These are phyloP conservation scores for Protomyces pachydermus DNA, from an alignment of 1,139 yeast species.

Conservation along the genomic window DNA sequence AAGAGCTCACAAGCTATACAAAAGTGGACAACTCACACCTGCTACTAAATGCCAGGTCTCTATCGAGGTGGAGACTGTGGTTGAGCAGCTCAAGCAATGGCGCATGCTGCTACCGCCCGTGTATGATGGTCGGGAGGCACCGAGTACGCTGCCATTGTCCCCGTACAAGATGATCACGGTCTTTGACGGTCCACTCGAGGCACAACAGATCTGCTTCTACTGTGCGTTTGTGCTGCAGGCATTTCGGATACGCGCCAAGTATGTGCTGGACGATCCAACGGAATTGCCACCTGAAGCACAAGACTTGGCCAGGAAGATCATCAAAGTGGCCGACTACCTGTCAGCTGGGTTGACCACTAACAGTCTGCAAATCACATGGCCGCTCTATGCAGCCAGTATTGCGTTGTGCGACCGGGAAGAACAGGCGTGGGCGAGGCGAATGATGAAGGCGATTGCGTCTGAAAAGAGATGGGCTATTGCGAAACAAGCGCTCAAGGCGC, in stretches of 20 bases:
- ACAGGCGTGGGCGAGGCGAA: background rate
- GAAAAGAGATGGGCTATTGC: slow-evolving; percentile 21
- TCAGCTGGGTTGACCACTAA: slow-evolving; percentile 4
- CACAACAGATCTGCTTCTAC: slow-evolving; percentile 11
- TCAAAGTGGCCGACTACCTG: background rate
- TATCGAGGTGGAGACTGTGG: background rate
- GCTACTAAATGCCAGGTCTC: background rate
- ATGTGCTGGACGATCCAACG: background rate
- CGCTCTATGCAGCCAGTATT: slow-evolving; percentile 7
- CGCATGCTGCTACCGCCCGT: slow-evolving; percentile 1
- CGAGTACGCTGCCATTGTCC: background rate
- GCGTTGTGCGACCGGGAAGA: background rate
- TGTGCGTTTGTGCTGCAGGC: slow-evolving; percentile 4
- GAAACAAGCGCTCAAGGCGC: slow-evolving; percentile 4
- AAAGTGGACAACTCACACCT: background rate
- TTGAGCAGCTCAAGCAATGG: background rate
- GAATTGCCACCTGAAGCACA: slow-evolving; percentile 4
- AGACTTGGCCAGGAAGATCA: slow-evolving; percentile 1
- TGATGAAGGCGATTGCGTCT: background rate
- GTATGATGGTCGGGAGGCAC: background rate
- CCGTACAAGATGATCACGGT: background rate
- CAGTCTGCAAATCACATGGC: slow-evolving; percentile 11
- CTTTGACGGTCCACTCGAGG: background rate
- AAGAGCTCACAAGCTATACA: background rate
- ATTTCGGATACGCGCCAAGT: slow-evolving; percentile 4